phyloP scores from a whole-genome alignment of 2,329 filamentous ascomycete genomes.

The Ophiostoma perfectum region DNA sequence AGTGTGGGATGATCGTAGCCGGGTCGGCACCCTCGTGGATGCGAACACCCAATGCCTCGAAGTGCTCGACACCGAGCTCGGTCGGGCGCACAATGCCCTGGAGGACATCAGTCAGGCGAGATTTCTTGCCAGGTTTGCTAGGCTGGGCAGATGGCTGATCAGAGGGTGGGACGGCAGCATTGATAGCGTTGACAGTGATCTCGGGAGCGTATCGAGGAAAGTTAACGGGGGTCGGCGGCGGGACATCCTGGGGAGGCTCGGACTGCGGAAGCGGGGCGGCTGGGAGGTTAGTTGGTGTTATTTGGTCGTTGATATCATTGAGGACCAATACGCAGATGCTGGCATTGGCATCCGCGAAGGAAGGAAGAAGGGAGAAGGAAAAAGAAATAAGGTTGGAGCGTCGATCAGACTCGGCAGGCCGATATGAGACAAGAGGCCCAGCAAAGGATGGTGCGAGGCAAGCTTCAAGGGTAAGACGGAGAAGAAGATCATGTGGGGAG shows the following conservation, averaged over 20 bases:
- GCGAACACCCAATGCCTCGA: constrained; percentile 54
- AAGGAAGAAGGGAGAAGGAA: background rate
- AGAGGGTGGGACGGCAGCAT: background rate
- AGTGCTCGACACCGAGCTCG: constrained; percentile 45
- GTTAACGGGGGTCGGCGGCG: constrained; percentile 51
- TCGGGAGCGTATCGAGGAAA: constrained; percentile 43
- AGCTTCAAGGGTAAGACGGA: background rate
- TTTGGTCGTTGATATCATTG: background rate
- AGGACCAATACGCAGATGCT: background rate
- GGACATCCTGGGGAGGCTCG: constrained; percentile 45
- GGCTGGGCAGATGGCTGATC: background rate
- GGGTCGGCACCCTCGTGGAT: constrained; percentile 47
- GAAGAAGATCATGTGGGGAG: background rate
- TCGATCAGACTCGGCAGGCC: constrained; percentile 1
- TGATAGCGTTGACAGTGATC: constrained; percentile 21
- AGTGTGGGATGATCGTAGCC: constrained; percentile 49
- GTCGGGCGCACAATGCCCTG: constrained; percentile 50
- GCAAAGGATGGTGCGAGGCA: background rate
- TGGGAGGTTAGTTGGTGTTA: background rate
- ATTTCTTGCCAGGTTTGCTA: constrained; percentile 23
- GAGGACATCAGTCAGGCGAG: constrained; percentile 46
- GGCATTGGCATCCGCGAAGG: background rate
- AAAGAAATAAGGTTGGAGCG: background rate
- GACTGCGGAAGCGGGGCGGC: constrained; percentile 19
- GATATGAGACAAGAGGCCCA: background rate